Evolutionary conservation across 179 eudicot genomes (phyloP), one percentile per base, ranked within the genome.

Genomic region (Silene vulgaris): DNA sequence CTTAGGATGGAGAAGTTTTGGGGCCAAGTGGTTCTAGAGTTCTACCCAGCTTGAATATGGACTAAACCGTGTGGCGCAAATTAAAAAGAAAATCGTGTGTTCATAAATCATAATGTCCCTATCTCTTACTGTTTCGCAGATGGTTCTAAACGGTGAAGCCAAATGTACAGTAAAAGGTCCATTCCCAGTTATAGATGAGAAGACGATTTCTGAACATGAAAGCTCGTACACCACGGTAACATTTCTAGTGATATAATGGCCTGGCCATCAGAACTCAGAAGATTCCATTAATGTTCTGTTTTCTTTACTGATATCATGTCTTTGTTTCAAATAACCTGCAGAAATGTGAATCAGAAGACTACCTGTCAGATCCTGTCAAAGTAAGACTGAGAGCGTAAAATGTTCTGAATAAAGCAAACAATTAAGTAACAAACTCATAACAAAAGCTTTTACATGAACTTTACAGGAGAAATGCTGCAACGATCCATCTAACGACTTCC

Each of bases 91-190:
- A 52, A 13, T 13, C 17, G 4, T 52, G 17, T 56, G 52, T 16
- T 62, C 16, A 65, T 64, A 56, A 60, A 11, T 62, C 16, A 65
- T 64, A 56, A 60, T 28, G 11, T 57, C 6, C n/a, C 29, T 57
- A 43, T 17, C 28, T 20, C 32, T 67, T 20, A 4, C 8, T 13
- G 26, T 73, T 50, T 20, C 66, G 37, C 80, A 93, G 98, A 91
- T 83, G 93, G 98, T 93, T 77, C 90, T 85, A 23, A 89, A 91
- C 78, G 97, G 96, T 62, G 97, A 90, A 79, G 97, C 93, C 74
- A 90, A 88, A 86, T 90, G 96, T 80, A 73, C 81, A 40, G 77
- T 78, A 74, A 83, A 85, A 73, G 80, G 77, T 45, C 72, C 80
- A 8, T 81, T 84, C 78, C 89, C 91, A 68, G 78, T 76, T 9